These are phyloP conservation scores for Metroxylon sagu DNA, from an alignment of 176 grass and related monocot genomes.

Conservation along the genomic window DNA sequence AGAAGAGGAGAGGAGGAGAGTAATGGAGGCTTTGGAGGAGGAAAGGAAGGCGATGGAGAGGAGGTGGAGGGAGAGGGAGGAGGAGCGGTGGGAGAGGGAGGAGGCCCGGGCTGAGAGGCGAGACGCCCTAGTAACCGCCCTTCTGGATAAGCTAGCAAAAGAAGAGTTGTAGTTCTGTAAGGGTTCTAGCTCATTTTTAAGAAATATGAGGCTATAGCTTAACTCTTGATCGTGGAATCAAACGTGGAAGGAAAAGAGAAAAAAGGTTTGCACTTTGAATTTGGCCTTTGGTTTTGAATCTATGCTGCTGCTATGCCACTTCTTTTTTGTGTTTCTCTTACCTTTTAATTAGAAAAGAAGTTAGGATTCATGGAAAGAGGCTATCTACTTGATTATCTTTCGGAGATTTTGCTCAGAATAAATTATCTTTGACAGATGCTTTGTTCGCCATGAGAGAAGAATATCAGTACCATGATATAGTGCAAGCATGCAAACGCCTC, in stretches of 20 bases:
- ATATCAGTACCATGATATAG: neutral
- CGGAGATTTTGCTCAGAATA: neutral
- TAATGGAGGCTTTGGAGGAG: conserved; percentile 63
- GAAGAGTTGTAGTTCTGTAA: conserved; percentile 12
- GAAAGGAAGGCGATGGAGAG: conserved; percentile 62
- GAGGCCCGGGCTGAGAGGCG: conserved; percentile 74
- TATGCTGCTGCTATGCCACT: too few species aligned
- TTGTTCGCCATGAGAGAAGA: neutral
- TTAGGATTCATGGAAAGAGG: too few species aligned
- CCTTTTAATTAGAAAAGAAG: too few species aligned
- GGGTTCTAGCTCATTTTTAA: too few species aligned
- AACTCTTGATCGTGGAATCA: too few species aligned
- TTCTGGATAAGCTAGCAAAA: conserved; percentile 61
- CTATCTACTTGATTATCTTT: too few species aligned
- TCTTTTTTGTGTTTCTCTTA: too few species aligned
- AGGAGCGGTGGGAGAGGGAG: conserved; percentile 47
- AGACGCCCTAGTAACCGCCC: conserved; percentile 44
- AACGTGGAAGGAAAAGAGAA: too few species aligned
- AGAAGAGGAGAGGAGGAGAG: conserved; percentile 74
- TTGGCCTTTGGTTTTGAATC: too few species aligned
- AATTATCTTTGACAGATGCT: neutral
- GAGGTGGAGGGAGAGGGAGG: conserved; percentile 65
- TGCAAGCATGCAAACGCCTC: neutral
- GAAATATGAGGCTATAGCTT: too few species aligned
- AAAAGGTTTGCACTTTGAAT: too few species aligned